phyloP scores from a whole-genome alignment of 192 early-diverging fungal genomes.

The Umbelopsis sp. region DNA sequence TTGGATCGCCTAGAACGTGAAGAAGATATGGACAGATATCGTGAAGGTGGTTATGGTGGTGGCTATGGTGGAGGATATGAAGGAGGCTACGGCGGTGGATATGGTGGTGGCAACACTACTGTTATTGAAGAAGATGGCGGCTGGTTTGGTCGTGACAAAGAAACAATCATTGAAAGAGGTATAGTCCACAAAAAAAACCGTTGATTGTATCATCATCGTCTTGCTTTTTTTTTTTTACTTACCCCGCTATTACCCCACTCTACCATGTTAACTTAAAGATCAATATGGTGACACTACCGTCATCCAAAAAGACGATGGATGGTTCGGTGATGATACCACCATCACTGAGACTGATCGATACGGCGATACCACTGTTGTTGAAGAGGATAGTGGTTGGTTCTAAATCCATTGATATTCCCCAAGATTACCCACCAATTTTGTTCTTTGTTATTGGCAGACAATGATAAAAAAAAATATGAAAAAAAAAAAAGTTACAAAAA shows the following conservation, averaged over 20 bases:
- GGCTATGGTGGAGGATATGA: slow-evolving; percentile 9
- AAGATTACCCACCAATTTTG: neutral
- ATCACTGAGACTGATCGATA: slow-evolving; percentile 33
- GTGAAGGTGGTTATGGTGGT: neutral
- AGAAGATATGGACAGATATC: neutral
- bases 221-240: neutral
- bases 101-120: slow-evolving; percentile 27
- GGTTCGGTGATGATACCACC: slow-evolving; percentile 29
- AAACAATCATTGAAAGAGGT: slow-evolving; percentile 29
- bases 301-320: slow-evolving; percentile 33
- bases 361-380: slow-evolving; percentile 20
- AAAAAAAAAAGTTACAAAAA: neutral
- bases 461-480: neutral
- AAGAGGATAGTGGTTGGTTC: slow-evolving; percentile 4
- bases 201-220: too few relatives aligned
- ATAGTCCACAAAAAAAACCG: neutral
- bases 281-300: slow-evolving; percentile 30
- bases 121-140: slow-evolving; percentile 33
- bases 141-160: slow-evolving; percentile 30
- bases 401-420: neutral
- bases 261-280: too few relatives aligned
- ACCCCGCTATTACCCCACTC: neutral
- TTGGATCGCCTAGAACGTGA: slow-evolving; percentile 30
- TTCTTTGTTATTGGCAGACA: neutral
- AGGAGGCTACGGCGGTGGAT: slow-evolving; percentile 21